Conservation (phyloP, 352 stramenopile species). For the Thraustochytrium striatum region DNA sequence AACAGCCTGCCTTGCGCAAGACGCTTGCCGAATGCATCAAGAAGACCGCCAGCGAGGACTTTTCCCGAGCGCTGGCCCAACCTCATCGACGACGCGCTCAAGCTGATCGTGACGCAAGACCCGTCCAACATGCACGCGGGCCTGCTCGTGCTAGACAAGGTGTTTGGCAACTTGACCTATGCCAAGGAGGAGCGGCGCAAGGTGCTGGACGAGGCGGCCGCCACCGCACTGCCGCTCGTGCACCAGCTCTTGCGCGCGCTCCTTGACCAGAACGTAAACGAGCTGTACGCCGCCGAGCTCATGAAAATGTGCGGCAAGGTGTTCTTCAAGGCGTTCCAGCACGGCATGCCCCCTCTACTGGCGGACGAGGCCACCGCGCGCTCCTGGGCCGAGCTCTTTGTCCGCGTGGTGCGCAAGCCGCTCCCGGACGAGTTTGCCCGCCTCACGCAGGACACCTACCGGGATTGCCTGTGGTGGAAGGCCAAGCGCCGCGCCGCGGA, state of each 20-base stretch:
- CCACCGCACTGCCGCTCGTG: neutral
- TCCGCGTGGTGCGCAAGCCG: neutral
- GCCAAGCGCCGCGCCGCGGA: neutral
- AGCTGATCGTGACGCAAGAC: slow-evolving; percentile 37
- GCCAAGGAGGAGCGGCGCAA: neutral
- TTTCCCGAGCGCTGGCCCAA: neutral
- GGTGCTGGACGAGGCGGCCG: neutral
- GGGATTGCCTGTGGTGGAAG: slow-evolving; percentile 38
- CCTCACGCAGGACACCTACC: too few species aligned
- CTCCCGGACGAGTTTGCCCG: neutral
- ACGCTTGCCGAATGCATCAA: slow-evolving; percentile 12
- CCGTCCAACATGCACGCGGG: slow-evolving; percentile 13
- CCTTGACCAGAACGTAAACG: slow-evolving; percentile 17
- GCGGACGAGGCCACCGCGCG: neutral
- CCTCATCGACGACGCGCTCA: neutral
- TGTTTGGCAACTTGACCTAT: neutral
- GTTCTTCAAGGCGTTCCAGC: slow-evolving; percentile 23
- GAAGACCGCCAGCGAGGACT: slow-evolving; percentile 10
- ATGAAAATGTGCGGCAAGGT: slow-evolving; percentile 28
- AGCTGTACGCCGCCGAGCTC: slow-evolving; percentile 37
- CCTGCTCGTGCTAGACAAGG: slow-evolving; percentile 20
- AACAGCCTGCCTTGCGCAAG: slow-evolving; percentile 1
- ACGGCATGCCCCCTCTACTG: neutral
- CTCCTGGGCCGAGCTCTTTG: slow-evolving; percentile 8
- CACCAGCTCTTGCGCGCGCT: neutral